A percentile compares a stretch with the other conserved stretches of the same genome.
Evolutionary conservation across 192 early-diverging fungal species (phyloP).

Genomic region (Linnemannia elongata): DNA sequence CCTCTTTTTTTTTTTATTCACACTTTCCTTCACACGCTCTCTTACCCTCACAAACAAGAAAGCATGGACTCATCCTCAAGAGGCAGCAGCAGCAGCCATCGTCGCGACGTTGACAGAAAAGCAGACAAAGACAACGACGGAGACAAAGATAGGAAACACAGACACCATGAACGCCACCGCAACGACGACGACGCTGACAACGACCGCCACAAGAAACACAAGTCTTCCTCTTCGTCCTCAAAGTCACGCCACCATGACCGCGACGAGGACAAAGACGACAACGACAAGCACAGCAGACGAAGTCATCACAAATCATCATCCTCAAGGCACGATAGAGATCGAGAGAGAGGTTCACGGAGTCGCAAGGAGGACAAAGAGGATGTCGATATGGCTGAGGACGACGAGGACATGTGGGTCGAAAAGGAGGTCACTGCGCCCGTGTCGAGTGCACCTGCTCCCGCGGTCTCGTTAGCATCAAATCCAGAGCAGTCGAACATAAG

Average conservation of each 20-base stretch:
- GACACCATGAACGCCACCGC: slow-evolving; percentile 27
- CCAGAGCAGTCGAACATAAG: not conserved
- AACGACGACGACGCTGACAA: slow-evolving; percentile 17
- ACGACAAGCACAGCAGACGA: slow-evolving; percentile 17
- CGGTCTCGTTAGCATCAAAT: not conserved
- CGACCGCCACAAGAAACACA: slow-evolving; percentile 37
- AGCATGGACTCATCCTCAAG: slow-evolving; percentile 40
- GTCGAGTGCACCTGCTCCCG: not conserved
- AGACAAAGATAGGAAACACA: slow-evolving; percentile 17
- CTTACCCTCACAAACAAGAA: not conserved
- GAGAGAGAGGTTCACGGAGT: slow-evolving; percentile 4
- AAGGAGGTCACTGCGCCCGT: slow-evolving; percentile 8
- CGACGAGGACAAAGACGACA: slow-evolving; percentile 2
- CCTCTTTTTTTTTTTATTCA: not conserved
- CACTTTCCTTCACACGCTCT: not conserved
- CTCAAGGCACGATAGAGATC: slow-evolving; percentile 27
- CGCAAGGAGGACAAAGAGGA: slow-evolving; percentile 7
- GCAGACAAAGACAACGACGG: slow-evolving; percentile 9
- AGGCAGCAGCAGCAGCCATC: slow-evolving; percentile 22
- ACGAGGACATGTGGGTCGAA: slow-evolving; percentile 55
- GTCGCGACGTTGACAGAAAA: slow-evolving; percentile 19
- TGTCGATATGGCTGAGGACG: slow-evolving; percentile 12
- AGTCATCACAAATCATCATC: slow-evolving; percentile 34
- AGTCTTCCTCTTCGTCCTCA: slow-evolving; percentile 47
- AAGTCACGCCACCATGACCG: slow-evolving; percentile 39